phyloP scores from a whole-genome alignment of 1,284 basidiomycete genomes.

The Cerioporus squamosus region DNA sequence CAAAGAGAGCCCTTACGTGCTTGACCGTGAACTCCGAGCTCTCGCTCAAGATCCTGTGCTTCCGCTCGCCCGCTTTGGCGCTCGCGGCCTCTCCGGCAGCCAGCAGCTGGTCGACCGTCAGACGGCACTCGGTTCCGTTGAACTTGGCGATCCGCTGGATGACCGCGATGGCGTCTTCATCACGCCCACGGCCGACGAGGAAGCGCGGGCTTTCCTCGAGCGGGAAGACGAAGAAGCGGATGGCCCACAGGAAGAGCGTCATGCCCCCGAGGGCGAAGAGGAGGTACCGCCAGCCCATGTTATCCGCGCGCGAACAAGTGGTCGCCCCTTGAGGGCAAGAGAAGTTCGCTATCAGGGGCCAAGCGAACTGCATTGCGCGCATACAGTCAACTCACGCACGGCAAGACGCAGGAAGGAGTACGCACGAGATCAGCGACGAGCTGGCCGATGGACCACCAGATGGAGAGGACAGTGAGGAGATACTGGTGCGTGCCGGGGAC shows the following conservation, averaged over 20 bases:
- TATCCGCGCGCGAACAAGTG: slow-evolving; percentile 43
- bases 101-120: slow-evolving; percentile 48
- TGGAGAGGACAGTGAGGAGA: slow-evolving; percentile 67
- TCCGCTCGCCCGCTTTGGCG: slow-evolving; percentile 14
- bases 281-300: slow-evolving; percentile 68
- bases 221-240: slow-evolving; percentile 64
- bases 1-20: slow-evolving; percentile 60
- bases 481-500: slow-evolving; percentile 71
- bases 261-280: slow-evolving; percentile 51
- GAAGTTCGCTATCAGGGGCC: slow-evolving; percentile 55
- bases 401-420: slow-evolving; percentile 5
- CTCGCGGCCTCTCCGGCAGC: slow-evolving; percentile 30
- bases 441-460: slow-evolving; percentile 76
- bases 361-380: slow-evolving; percentile 39
- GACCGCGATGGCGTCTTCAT: slow-evolving; percentile 65
- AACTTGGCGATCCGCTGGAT: slow-evolving; percentile 62
- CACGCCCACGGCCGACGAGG: slow-evolving; percentile 63
- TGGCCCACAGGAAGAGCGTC: slow-evolving; percentile 55
- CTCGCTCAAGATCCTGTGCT: slow-evolving; percentile 37
- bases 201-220: slow-evolving; percentile 67
- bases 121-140: slow-evolving; percentile 49
- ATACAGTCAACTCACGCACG: background rate
- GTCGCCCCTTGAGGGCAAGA: slow-evolving; percentile 43
- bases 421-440: slow-evolving; percentile 65
- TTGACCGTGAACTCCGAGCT: slow-evolving; percentile 41